A percentile compares a stretch with the other conserved stretches of the same genome.
phyloP scores from a whole-genome alignment of 768 basidiomycete species.

The Auriscalpium orientale region DNA sequence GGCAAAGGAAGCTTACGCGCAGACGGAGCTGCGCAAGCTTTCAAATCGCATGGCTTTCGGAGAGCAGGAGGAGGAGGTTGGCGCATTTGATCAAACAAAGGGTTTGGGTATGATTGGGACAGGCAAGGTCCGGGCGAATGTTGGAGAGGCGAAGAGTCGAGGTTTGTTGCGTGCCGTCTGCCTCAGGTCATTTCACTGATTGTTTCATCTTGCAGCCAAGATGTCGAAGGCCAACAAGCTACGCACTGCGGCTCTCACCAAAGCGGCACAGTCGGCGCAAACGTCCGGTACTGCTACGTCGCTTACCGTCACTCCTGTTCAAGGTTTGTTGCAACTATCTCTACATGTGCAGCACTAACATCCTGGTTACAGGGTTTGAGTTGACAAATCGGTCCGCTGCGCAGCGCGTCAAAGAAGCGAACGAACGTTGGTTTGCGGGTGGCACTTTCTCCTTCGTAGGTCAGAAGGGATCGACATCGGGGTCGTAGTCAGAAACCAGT shows the following conservation, averaged over 20 bases:
- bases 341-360: not conserved
- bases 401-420: constrained; percentile 90
- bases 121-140: constrained; percentile 83
- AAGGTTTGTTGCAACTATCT: constrained; percentile 47
- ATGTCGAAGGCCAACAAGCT: constrained; percentile 92
- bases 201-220: constrained; percentile 55
- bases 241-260: constrained; percentile 75
- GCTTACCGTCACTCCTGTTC: constrained; percentile 89
- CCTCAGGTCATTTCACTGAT: constrained; percentile 3
- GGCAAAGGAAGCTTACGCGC: constrained; percentile 96
- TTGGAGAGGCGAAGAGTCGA: constrained; percentile 85
- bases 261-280: constrained; percentile 53
- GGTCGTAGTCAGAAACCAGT: not conserved
- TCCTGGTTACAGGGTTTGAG: constrained; percentile 63
- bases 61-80: constrained; percentile 91
- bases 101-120: constrained; percentile 97
- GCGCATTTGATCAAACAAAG: constrained; percentile 95
- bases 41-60: constrained; percentile 98
- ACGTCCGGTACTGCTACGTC: constrained; percentile 85
- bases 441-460: constrained; percentile 79
- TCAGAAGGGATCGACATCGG: constrained; percentile 32
- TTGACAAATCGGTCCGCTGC: constrained; percentile 86
- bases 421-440: constrained; percentile 92
- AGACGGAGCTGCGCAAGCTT: constrained; percentile 92
- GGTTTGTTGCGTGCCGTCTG: constrained; percentile 38